Base-by-base conservation (phyloP, 1,139 yeast genomes). In the Magnusiomyces tetraspermus region DNA sequence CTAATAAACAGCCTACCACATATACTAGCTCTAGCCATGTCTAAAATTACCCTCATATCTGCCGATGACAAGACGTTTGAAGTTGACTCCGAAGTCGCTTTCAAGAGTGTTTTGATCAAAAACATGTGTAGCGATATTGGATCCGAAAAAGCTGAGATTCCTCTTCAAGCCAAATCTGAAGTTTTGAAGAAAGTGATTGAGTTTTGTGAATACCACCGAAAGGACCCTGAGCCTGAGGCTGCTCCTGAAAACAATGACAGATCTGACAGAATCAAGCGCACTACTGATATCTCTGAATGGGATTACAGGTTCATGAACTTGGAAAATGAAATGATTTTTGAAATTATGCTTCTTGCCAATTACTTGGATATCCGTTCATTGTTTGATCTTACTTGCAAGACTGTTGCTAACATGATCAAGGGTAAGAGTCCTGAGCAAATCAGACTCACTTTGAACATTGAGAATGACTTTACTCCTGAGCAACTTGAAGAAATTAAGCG, bases 251-350 rank as follows among this genome's bases (percentile, higher is more conserved):
- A 46, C 10, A 31, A 37, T 21, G 50, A 47, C 11, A 24, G 19
- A 2, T 13, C 88, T 3, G 71, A 67, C 50, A 62, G 69, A 37
- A 60, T 64, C 53, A 63, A 63, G 54, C 60, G 64, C 54, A 64
- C 63, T 49, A 57, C 67, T 28, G 75, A 73, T 53, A 72, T 92
- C 53, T 92, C 86, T 59, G 94, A 90, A 55, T 92, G 98, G 98
- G 98, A 92, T 71, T 87, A 87, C 69, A 88, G 85, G 67, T 92
- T 90, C 69, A 78, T 92, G 67, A 87, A 88, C 62, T 97, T 94
- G 44, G 98, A 92, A 70, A 97, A 92, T 70, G 97, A 92, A 67
- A 89, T 92, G 97, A 79, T 92, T 59, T 92, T 90, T 65, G 98
- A 92, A 67, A 92, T 92, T 68, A 89, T 92, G 59, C 75, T 88